Evolutionary conservation across 768 basidiomycete genomes (phyloP), one percentile per base, ranked within the genome.

Genomic region (Pleurotus djamor): DNA sequence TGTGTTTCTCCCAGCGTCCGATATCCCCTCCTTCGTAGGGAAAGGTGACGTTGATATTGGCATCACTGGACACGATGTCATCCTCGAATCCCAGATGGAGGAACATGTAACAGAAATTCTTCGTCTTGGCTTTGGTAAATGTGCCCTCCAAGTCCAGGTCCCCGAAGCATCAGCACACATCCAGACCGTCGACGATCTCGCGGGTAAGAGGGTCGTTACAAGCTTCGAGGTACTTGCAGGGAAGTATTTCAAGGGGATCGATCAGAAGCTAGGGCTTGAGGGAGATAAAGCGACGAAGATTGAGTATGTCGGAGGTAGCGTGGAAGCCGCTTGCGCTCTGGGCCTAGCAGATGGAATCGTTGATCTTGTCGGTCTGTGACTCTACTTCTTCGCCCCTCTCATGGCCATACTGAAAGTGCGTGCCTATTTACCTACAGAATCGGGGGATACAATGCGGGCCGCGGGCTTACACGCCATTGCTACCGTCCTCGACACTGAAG

Each of bases 381-480:
- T 48, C 7, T 21, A 1, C 21, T 37, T 47, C 33, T 35, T n/a
- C 34, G 10, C 7, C 57, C 51, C 34, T 50, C 45, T 7, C 21
- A 5, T 9, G 35, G 3, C 3, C 10, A 12, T 37, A 12, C 38
- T 16, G 4, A 44, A 41, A 4, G 51, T 59, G 16, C 66, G 16
- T 5, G 10, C 3, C 8, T 44, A 16, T 28, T 28, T 28, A 28
- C 21, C 52, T 50, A 43, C 69, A 96, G 96, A 98, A 76, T 99
- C 96, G 14, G 97, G 97, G 45, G 97, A 99, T 67, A 99, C 97
- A 6, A 99, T 99, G 97, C 92, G 96, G 36, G 97, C 96, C 28
- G 96, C 96, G 0, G 97, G 96, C 38, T 80, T 98, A 58, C 92
- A 92, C 71, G 87, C 96, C 43, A 98, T 99, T 67, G 90, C 88